Percentiles rank a stretch among this genome's conserved stretches.
phyloP scores from a whole-genome alignment of 148 eudicot genomes.

The Rhododendron kiyosumense region DNA sequence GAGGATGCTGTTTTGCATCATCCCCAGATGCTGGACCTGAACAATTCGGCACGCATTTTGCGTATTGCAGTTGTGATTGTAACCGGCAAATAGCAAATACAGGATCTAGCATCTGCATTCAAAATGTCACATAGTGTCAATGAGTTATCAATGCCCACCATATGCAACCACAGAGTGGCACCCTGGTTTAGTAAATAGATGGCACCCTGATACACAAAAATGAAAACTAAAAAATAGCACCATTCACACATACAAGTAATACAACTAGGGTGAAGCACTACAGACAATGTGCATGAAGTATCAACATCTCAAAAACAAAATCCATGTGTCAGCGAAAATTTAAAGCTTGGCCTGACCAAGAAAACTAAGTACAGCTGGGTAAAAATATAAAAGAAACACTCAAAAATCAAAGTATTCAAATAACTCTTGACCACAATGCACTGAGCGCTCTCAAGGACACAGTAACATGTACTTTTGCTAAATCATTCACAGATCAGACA shows the following conservation, averaged over 20 bases:
- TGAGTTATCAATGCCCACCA: background rate
- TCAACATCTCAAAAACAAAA: background rate
- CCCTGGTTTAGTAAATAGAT: background rate
- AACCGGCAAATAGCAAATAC: constrained; percentile 42
- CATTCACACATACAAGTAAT: background rate
- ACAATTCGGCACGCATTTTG: constrained; percentile 12
- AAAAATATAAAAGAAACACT: background rate
- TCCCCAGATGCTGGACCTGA: constrained; percentile 20
- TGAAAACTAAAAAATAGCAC: background rate
- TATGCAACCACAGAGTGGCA: background rate
- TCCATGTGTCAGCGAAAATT: background rate
- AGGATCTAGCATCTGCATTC: constrained; percentile 59
- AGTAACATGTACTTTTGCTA: background rate
- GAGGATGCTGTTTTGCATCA: constrained; percentile 22
- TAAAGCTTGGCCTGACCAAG: background rate
- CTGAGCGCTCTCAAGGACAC: background rate
- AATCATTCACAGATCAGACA: background rate
- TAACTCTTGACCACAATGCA: background rate
- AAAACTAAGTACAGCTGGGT: background rate
- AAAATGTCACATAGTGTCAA: background rate
- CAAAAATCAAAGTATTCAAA: background rate
- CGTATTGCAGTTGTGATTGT: constrained; percentile 29
- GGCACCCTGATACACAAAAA: background rate
- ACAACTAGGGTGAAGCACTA: background rate
- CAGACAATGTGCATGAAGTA: background rate